Evolutionary conservation across 306 rosid species (phyloP).

Genomic region (Dicorynia guianensis): DNA sequence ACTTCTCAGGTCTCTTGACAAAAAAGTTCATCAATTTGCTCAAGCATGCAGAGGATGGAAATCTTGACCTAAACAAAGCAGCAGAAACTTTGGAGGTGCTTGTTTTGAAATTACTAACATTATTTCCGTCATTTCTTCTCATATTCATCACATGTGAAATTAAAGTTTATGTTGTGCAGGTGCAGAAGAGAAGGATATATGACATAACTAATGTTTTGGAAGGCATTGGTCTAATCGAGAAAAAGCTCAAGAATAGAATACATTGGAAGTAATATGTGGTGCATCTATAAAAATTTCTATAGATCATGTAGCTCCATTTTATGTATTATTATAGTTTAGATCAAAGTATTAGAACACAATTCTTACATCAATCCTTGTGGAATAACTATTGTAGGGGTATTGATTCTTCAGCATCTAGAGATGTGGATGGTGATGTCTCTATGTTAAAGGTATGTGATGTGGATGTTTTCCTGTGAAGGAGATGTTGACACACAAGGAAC

Average conservation of each 20-base stretch:
- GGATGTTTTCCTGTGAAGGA: conserved; percentile 22
- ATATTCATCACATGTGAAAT: conserved; percentile 37
- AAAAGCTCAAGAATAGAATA: conserved; percentile 91
- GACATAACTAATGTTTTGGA: conserved; percentile 98
- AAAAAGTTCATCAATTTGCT: conserved; percentile 92
- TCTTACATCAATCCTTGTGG: conserved; percentile 25
- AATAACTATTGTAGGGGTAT: too few species aligned
- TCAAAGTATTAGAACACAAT: conserved; percentile 33
- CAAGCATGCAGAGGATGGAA: conserved; percentile 93
- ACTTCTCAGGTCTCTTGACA: conserved; percentile 86
- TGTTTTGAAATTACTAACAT: conserved; percentile 17
- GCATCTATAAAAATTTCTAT: conserved; percentile 25
- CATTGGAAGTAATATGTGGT: conserved; percentile 87
- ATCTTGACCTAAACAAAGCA: conserved; percentile 94
- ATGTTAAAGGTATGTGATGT: background rate
- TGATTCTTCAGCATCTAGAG: too few species aligned
- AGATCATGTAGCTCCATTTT: conserved; percentile 26
- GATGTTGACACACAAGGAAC: conserved; percentile 25
- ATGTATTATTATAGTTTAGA: conserved; percentile 34
- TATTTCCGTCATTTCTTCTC: conserved; percentile 31
- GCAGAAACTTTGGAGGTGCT: conserved; percentile 93
- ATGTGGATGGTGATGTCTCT: too few species aligned
- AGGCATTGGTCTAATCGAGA: conserved; percentile 99
- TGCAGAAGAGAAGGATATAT: conserved; percentile 97
- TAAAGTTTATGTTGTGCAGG: conserved; percentile 59